Evolutionary conservation across 768 basidiomycete species (phyloP), one percentile per base, ranked within the genome.

Genomic region (Lentinula guzmanii): DNA sequence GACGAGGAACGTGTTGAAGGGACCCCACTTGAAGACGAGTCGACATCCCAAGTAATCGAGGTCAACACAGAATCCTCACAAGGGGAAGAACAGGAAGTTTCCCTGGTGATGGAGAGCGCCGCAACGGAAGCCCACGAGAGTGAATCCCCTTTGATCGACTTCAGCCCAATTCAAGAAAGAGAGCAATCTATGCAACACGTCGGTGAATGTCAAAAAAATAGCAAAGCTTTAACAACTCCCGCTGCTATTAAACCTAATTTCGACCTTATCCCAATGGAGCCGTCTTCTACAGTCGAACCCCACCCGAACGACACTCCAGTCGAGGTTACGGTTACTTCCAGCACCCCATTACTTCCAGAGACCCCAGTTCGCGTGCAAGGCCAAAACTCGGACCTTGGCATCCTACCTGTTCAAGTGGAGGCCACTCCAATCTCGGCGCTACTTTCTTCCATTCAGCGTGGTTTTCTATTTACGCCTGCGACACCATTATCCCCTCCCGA

Each of bases 381-480:
- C 5, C 39, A 39, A 31, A 42, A 7, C 16, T 5, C 45, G 16
- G 52, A 31, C 28, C 21, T 18, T 45, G 53, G 45, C 13, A 56
- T 3, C 5, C 3, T 18, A 4, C 37, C 37, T 4, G 37, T 24
- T 3, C 41, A n/a, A 31, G 57, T 52, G 9, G 41, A 57, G 39
- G 54, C 62, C 51, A 82, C 80, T 34, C 80, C 80, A 5, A 82
- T 82, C 43, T 79, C 80, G 4, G 67, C 75, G 13, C 73, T 82
- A 31, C 68, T 75, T 42, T 66, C 74, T 43, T 64, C 77, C 9
- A 82, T 82, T 61, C 72, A 82, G 58, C 76, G 72, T 8, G 80
- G 80, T 11, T 81, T 81, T 64, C 62, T 79, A n/a, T 75, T 77
- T 63, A 76, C 79, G 8, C 79, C 78, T 13, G 70, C 68, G 18